These are phyloP conservation scores for Hypoxylon rubiginosum DNA, from an alignment of 2,329 filamentous ascomycete species.

Conservation along the genomic window DNA sequence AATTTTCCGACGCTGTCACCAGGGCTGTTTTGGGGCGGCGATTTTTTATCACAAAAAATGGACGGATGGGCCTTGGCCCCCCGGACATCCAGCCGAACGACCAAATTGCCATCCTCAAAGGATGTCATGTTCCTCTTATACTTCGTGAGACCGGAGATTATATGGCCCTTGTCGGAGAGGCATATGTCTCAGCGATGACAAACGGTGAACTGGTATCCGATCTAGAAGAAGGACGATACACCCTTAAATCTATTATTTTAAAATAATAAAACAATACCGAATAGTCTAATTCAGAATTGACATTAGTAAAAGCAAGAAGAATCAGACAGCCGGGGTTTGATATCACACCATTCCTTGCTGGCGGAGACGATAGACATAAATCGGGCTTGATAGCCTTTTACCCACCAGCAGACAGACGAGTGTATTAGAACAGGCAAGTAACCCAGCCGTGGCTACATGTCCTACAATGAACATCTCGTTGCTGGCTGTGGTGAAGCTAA, in stretches of 20 bases:
- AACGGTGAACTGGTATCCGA: constrained; percentile 23
- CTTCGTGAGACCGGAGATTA: constrained; percentile 7
- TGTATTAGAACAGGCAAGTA: no score
- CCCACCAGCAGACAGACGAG: no score
- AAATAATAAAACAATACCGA: neutral
- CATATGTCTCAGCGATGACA: constrained; percentile 24
- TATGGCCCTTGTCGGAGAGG: constrained; percentile 25
- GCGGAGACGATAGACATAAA: no score
- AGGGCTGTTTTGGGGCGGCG: constrained; percentile 18
- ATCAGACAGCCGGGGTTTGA: no score
- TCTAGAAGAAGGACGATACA: constrained; percentile 12
- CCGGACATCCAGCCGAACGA: constrained; percentile 18
- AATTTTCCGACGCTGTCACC: constrained; percentile 25
- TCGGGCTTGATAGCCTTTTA: no score
- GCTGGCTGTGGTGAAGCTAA: no score
- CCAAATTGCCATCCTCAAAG: constrained; percentile 17
- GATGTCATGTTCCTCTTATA: constrained; percentile 28
- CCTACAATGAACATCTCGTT: no score
- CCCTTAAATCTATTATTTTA: neutral
- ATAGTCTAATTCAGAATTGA: neutral
- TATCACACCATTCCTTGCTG: no score
- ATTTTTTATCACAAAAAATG: constrained; percentile 27
- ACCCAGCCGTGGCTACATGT: no score
- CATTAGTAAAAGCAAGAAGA: no score
- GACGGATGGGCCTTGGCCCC: constrained; percentile 29